Base-by-base conservation (phyloP, 2,329 filamentous ascomycete species). In the Fusarium sacchari region DNA sequence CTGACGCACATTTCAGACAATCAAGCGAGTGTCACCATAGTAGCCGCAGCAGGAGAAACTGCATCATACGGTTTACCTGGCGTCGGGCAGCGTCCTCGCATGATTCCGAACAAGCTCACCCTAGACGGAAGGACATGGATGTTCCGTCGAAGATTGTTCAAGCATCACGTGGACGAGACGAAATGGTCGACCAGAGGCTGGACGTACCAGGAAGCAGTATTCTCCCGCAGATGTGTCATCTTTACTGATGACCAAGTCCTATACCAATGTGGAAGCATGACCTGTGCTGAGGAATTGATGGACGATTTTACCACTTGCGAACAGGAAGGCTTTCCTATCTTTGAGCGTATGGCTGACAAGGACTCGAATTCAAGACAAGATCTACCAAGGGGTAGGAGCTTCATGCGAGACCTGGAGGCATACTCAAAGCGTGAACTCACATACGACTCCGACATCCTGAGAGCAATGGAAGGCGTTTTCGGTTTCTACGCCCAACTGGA, bases 271-370 rank as follows among this genome's bases (percentile, higher is more conserved):
- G 46, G 28, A 14, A 2, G 46, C 11, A 49, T 49, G 46, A n/a
- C 46, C 3, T 49, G 28, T 13, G 15, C 28, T 0, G 28, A 49
- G 7, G 46, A 32, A n/a, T 4, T 3, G 15, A 13, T 32, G 7
- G 5, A 32, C 6, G 46, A 32, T 3, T 18, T 18, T n/a, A 3
- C 7, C 4, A 49, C 0, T 3, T 32, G 28, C 7, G 28, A 18
- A 49, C 7, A 11, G 6, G 7, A 3, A 2, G 1, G 4, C 7
- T 49, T n/a, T 3, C 46, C 46, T 5, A 32, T 32, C 5, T 49
- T 49, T 32, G 22, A 49, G 7, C 46, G 28, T 2, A 32, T 47
- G 0, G 0, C 2, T 17, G 12, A 13, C 14, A 0, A 49, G 12
- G 46, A 49, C 14, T 17, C 26, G n/a, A n/a, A n/a, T n/a, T n/a